Evolutionary conservation across 73 alveolate genomes (phyloP).

Genomic region (Paramecium sonneborni): DNA sequence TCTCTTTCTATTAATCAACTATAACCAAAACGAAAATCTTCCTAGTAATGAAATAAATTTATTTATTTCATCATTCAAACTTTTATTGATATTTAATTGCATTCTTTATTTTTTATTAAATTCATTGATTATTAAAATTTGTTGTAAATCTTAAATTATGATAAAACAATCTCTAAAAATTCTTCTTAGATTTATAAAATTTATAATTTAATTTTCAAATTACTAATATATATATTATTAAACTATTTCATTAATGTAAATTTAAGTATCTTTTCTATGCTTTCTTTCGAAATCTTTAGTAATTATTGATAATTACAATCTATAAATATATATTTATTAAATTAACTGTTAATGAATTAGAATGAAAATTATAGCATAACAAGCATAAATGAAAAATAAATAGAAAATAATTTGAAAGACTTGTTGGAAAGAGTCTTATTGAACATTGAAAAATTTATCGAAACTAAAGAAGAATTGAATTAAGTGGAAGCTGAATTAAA

Average conservation of each 20-base stretch:
- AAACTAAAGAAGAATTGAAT: conserved; percentile 49
- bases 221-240: too few species aligned
- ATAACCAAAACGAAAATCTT: not conserved
- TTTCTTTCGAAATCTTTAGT: not conserved
- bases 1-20: not conserved
- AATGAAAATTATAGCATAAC: not conserved
- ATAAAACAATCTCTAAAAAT: not conserved
- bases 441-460: conserved; percentile 18
- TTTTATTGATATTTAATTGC: not conserved
- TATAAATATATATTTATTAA: not conserved
- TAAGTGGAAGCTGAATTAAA: conserved; percentile 44
- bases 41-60: not conserved
- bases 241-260: not conserved
- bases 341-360: conserved; percentile 31
- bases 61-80: not conserved
- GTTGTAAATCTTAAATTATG: not conserved
- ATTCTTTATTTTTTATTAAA: not conserved
- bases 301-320: not conserved
- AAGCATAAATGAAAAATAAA: not conserved
- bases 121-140: not conserved
- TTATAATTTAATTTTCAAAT: not conserved
- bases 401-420: conserved; percentile 29
- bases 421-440: conserved; percentile 14
- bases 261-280: not conserved
- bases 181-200: not conserved